Evolutionary conservation across 1,284 basidiomycete species (phyloP).

Genomic region (Ustilago sp.): DNA sequence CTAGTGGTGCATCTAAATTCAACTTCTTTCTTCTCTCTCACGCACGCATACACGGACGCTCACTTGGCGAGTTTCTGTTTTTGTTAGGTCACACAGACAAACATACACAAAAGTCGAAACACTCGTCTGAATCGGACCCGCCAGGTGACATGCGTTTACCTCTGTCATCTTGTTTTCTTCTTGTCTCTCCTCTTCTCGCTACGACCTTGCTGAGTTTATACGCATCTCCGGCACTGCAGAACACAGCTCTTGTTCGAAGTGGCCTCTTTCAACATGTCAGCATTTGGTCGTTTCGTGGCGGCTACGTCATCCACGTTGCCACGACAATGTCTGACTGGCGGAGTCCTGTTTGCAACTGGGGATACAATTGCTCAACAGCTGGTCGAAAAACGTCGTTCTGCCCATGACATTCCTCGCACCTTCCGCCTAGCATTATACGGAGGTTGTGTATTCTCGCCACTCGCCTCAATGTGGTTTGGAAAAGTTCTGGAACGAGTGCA

Average conservation of each 20-base stretch:
- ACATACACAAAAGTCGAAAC: no score
- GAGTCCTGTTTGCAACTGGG: conserved; percentile 58
- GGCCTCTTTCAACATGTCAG: conserved; percentile 29
- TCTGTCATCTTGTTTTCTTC: neutral
- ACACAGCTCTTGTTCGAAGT: no score
- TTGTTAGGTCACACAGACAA: neutral
- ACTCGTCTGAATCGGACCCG: neutral
- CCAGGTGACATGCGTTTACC: neutral
- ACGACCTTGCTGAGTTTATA: no score
- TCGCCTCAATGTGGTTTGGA: conserved; percentile 56
- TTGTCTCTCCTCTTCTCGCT: neutral
- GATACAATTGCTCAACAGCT: conserved; percentile 60
- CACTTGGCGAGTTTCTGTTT: neutral
- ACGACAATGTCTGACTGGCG: conserved; percentile 57
- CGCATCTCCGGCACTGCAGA: no score
- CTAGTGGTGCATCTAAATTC: no score
- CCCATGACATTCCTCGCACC: conserved; percentile 53
- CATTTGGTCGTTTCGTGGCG: conserved; percentile 47
- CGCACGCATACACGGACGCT: neutral
- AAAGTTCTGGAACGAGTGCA: conserved; percentile 53
- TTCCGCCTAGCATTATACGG: conserved; percentile 53
- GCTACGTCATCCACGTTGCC: conserved; percentile 60
- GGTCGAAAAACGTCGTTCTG: conserved; percentile 48
- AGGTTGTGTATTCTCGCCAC: conserved; percentile 59
- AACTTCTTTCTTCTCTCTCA: neutral